These are phyloP conservation scores for Paecilomyces dactylethromorphus DNA, from an alignment of 2,329 filamentous ascomycete genomes.

Conservation along the genomic window DNA sequence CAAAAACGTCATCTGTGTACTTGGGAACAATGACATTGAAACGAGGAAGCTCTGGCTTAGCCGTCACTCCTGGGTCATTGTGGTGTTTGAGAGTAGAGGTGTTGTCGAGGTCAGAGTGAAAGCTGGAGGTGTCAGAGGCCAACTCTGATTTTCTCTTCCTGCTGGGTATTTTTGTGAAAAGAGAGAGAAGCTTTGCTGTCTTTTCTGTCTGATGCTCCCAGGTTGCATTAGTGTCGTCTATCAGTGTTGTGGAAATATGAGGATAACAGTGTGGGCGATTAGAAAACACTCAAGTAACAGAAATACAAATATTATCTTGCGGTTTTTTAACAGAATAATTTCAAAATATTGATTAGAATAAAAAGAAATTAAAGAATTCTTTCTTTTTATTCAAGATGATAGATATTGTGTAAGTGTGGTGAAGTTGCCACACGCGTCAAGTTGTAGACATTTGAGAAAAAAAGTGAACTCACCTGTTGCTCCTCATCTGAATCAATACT, in stretches of 20 bases:
- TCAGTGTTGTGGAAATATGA: background rate
- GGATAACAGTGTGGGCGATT: background rate
- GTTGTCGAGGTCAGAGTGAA: background rate
- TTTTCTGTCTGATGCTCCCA: background rate
- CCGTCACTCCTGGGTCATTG: background rate
- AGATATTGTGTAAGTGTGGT: too few relatives aligned
- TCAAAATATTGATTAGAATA: background rate
- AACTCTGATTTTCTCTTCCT: background rate
- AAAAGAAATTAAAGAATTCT: background rate
- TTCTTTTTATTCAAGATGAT: too few relatives aligned
- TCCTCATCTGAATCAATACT: constrained; percentile 19
- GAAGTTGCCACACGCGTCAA: background rate
- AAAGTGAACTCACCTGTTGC: constrained; percentile 4
- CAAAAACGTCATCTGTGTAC: background rate
- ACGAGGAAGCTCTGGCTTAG: background rate
- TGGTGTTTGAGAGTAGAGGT: background rate
- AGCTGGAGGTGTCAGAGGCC: background rate
- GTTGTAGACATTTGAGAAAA: background rate
- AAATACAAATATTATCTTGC: background rate
- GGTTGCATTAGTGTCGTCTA: background rate
- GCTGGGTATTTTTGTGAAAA: background rate
- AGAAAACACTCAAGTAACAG: background rate
- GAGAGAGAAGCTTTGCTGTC: background rate
- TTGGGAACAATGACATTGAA: background rate
- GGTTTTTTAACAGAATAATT: background rate